Evolutionary conservation across 2,329 filamentous ascomycete genomes (phyloP).

Genomic region (Colletotrichum phormii): DNA sequence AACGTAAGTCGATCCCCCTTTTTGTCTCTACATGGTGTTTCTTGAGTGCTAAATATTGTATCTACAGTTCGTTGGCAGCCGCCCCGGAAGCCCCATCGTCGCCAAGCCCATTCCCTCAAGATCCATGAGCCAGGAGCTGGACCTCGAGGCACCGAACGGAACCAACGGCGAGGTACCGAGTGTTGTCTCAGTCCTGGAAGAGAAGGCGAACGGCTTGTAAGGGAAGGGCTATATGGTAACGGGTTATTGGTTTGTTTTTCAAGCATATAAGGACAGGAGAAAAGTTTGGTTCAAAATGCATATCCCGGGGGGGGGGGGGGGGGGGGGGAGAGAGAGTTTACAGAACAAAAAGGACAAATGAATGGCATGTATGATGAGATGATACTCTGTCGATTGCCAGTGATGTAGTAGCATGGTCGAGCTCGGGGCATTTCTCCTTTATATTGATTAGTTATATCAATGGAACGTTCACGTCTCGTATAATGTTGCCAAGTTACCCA

Average conservation of each 20-base stretch:
- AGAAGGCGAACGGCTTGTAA: conserved; percentile 51
- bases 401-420: background rate
- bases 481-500: too few relatives aligned
- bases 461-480: background rate
- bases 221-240: background rate
- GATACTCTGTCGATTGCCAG: background rate
- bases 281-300: conserved; percentile 5
- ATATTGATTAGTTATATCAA: background rate
- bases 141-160: conserved; percentile 46
- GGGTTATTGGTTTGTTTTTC: background rate
- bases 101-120: conserved; percentile 50
- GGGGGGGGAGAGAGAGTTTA: background rate
- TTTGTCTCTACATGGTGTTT: background rate
- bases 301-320: background rate
- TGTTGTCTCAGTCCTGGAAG: conserved; percentile 52
- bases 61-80: conserved; percentile 76
- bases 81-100: conserved; percentile 74
- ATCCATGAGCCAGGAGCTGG: conserved; percentile 41
- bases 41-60: conserved; percentile 29
- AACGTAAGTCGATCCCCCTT: conserved; percentile 71
- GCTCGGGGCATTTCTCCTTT: background rate
- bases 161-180: conserved; percentile 40
- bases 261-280: conserved; percentile 6
- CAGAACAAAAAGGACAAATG: background rate
- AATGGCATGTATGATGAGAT: background rate